A percentile compares a stretch with the other conserved stretches of the same genome.
These are phyloP conservation scores for Arabidopsis thaliana DNA, from an alignment of 345 rosid species.

Conservation along the genomic window TAIR10.1 NC_003070.9:1668501-1669000, in stretches of 20 bases:
- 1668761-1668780: background rate
- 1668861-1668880: background rate
- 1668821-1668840: background rate
- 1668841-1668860: conserved; percentile 30
- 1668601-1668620: conserved; percentile 45
- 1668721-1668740: conserved; percentile 44
- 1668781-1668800: conserved; percentile 28
- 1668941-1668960: conserved; percentile 33
- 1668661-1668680: conserved; percentile 48
- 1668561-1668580: conserved; percentile 44
- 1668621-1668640: conserved; percentile 46
- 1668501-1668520: background rate
- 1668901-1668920: conserved; percentile 32
- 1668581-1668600: conserved; percentile 37
- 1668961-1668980: conserved; percentile 13
- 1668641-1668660: conserved; percentile 45
- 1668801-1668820: background rate
- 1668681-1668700: conserved; percentile 43
- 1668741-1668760: conserved; percentile 4
- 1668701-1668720: conserved; percentile 37
- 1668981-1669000: conserved; percentile 35
- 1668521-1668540: conserved; percentile 28
- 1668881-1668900: conserved; percentile 26
- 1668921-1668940: conserved; percentile 16
- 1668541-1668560: conserved; percentile 50